Evolutionary conservation across 148 eudicot genomes (phyloP).

Genomic region (Cornus suecica): DNA sequence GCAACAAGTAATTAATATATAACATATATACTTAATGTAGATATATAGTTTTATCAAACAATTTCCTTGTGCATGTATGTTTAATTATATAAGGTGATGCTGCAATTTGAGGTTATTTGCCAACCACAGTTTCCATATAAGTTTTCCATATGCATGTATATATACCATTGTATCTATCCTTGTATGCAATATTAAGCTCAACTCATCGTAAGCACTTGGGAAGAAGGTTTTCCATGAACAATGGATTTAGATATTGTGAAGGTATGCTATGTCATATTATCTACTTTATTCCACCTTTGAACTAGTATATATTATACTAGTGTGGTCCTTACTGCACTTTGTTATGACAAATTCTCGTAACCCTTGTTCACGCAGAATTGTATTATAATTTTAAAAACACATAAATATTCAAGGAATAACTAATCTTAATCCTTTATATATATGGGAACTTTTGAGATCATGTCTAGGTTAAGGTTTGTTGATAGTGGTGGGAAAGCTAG

Average conservation of each 20-base stretch:
- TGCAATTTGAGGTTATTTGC: background rate
- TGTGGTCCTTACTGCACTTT: conserved; percentile 5
- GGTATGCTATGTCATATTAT: background rate
- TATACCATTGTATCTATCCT: background rate
- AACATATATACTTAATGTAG: too few relatives aligned
- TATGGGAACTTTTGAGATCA: background rate
- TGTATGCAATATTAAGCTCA: too few relatives aligned
- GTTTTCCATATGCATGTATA: too few relatives aligned
- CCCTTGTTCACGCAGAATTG: background rate
- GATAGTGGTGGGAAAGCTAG: background rate
- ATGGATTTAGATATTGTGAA: background rate
- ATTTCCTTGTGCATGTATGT: background rate
- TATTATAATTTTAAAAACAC: background rate
- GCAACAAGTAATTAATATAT: too few relatives aligned
- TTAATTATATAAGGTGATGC: background rate
- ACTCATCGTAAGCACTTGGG: too few relatives aligned
- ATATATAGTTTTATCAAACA: background rate
- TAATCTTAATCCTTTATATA: background rate
- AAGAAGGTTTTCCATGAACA: background rate
- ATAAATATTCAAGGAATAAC: conserved; percentile 1
- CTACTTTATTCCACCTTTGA: background rate
- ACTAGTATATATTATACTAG: background rate
- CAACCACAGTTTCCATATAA: background rate
- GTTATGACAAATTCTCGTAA: background rate
- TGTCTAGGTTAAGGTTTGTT: background rate